phyloP scores from a whole-genome alignment of 805 yeast species.

The Candida krabiensis region DNA sequence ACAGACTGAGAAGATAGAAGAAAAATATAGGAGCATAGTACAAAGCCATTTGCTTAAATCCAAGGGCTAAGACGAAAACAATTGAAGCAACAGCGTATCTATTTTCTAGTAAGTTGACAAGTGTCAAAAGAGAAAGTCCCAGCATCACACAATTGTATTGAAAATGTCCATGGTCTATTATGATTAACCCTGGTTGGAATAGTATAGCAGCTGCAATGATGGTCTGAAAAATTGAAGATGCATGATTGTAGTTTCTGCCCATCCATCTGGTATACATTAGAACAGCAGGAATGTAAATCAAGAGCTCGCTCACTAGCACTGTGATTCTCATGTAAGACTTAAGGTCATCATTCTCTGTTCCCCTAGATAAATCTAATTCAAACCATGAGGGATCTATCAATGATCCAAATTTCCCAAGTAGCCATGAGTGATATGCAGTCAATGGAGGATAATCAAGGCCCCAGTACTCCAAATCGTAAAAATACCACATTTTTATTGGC shows the following conservation, averaged over 20 bases:
- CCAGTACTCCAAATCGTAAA: slow-evolving; percentile 89
- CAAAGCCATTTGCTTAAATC: slow-evolving; percentile 94
- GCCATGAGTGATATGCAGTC: slow-evolving; percentile 89
- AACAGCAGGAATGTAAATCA: slow-evolving; percentile 79
- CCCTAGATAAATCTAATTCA: slow-evolving; percentile 68
- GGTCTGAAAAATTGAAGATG: slow-evolving; percentile 71
- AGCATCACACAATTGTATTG: slow-evolving; percentile 95
- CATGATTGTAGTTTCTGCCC: slow-evolving; percentile 51
- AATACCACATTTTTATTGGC: slow-evolving; percentile 82
- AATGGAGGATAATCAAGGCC: slow-evolving; percentile 97
- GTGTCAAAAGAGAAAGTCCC: slow-evolving; percentile 72
- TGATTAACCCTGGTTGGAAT: slow-evolving; percentile 76
- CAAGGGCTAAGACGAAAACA: slow-evolving; percentile 73
- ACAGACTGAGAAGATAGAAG: slow-evolving; percentile 66
- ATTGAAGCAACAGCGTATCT: slow-evolving; percentile 68
- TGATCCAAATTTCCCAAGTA: slow-evolving; percentile 72
- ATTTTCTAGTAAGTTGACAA: slow-evolving; percentile 64
- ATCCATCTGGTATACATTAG: slow-evolving; percentile 68
- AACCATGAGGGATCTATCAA: slow-evolving; percentile 74
- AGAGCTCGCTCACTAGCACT: slow-evolving; percentile 70
- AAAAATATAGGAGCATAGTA: slow-evolving; percentile 91
- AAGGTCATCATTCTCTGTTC: slow-evolving; percentile 63
- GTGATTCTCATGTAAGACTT: slow-evolving; percentile 86
- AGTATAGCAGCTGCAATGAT: slow-evolving; percentile 76
- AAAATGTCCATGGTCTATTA: slow-evolving; percentile 96